Conservation (phyloP, 371 early-diverging fungal genomes). For the Mucor plumbeus region DNA sequence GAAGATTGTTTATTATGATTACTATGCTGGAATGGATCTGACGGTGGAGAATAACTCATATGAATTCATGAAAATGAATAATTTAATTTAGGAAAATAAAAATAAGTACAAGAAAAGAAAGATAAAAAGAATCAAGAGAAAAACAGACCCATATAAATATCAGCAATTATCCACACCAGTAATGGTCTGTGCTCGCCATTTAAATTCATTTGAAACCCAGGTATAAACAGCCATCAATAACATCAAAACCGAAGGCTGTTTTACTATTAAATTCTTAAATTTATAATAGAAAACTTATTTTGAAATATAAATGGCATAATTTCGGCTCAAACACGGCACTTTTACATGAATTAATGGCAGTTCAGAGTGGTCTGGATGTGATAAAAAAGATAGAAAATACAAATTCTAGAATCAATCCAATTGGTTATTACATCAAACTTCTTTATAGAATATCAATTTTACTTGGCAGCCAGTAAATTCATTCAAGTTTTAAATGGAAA, state of each 20-base stretch:
- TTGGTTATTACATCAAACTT: constrained; percentile 3
- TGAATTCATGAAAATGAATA: constrained; percentile 10
- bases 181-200: constrained; percentile 15
- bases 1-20: constrained; percentile 17
- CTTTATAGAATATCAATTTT: not conserved
- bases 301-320: not conserved
- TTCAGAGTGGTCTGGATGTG: not conserved
- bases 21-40: constrained; percentile 8
- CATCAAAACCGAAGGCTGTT: not conserved
- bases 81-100: not conserved
- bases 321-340: not conserved
- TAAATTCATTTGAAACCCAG: not conserved
- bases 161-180: no score
- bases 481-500: not conserved
- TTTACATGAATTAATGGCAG: not conserved
- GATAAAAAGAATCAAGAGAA: constrained; percentile 5
- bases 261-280: not conserved
- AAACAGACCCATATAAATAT: not conserved
- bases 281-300: not conserved
- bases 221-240: not conserved
- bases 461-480: not conserved
- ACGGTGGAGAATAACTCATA: constrained; percentile 16
- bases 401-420: not conserved
- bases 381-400: not conserved
- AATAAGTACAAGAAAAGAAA: not conserved